These are phyloP conservation scores for Aspergillus novoparasiticus DNA, from an alignment of 2,329 filamentous ascomycete genomes.

Conservation along the genomic window DNA sequence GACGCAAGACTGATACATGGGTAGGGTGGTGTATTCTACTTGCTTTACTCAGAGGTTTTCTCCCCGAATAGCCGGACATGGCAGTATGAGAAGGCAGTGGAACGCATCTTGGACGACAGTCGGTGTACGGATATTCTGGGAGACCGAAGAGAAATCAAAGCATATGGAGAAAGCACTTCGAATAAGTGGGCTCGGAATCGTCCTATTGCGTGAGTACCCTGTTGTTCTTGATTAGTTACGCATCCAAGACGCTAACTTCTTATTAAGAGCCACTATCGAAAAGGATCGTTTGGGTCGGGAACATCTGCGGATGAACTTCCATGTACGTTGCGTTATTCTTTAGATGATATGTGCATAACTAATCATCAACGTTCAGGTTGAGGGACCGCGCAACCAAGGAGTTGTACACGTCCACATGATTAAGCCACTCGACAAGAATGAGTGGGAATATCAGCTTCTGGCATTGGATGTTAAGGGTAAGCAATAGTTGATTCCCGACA, in stretches of 20 bases:
- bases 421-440: conserved; percentile 63
- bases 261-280: conserved; percentile 61
- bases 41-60: conserved; percentile 82
- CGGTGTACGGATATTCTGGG: conserved; percentile 75
- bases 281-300: conserved; percentile 76
- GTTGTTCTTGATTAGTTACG: not conserved
- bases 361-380: conserved; percentile 56
- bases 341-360: not conserved
- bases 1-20: not conserved
- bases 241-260: not conserved
- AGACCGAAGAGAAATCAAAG: conserved; percentile 71
- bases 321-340: conserved; percentile 54
- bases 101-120: conserved; percentile 72
- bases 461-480: conserved; percentile 75
- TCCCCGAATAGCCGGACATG: conserved; percentile 81
- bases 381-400: conserved; percentile 74
- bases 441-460: conserved; percentile 78
- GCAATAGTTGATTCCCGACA: not conserved
- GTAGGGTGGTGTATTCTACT: conserved; percentile 74
- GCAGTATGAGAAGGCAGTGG: conserved; percentile 85
- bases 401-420: conserved; percentile 77
- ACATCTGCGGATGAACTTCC: conserved; percentile 83
- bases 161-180: conserved; percentile 77
- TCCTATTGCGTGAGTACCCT: conserved; percentile 51
- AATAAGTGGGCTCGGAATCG: conserved; percentile 77